Evolutionary conservation across 768 basidiomycete species (phyloP).

Genomic region (Kwoniella heveanensis): DNA sequence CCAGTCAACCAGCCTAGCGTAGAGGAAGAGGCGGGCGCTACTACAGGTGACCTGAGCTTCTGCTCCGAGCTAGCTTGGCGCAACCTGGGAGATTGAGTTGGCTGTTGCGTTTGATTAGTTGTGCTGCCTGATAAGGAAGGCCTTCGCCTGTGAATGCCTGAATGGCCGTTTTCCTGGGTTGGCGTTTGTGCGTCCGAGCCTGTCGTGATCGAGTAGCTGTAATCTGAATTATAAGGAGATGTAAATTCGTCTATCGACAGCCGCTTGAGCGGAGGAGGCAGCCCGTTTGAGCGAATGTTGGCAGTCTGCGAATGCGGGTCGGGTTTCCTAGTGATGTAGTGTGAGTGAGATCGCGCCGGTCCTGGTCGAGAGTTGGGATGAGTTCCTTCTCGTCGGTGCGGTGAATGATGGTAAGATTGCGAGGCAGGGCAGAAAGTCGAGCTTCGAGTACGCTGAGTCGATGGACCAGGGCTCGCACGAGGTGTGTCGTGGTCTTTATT

Average conservation of each 20-base stretch:
- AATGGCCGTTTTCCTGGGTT: slow-evolving; percentile 14
- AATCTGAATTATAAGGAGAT: not conserved
- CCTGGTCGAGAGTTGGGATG: not conserved
- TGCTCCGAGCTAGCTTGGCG: slow-evolving; percentile 11
- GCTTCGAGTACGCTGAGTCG: not conserved
- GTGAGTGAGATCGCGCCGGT: not conserved
- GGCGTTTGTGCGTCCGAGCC: slow-evolving; percentile 22
- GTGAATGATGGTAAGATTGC: not conserved
- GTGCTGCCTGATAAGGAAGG: slow-evolving; percentile 6
- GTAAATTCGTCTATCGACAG: slow-evolving; percentile 15
- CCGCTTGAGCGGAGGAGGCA: slow-evolving; percentile 16
- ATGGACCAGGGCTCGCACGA: not conserved
- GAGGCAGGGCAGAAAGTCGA: not conserved
- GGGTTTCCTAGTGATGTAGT: not conserved
- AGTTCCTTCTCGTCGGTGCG: not conserved
- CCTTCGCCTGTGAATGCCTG: slow-evolving; percentile 11
- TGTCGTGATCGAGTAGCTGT: slow-evolving; percentile 7
- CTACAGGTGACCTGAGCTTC: slow-evolving; percentile 7
- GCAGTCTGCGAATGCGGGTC: not conserved
- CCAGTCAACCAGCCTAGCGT: slow-evolving; percentile 21
- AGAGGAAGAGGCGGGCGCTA: slow-evolving; percentile 8
- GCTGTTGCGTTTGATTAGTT: not conserved
- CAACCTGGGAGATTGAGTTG: slow-evolving; percentile 8
- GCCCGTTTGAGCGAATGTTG: not conserved
- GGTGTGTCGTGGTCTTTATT: not conserved